Percentiles rank a stretch among this genome's conserved stretches.
Evolutionary conservation across 129 eudicot genomes (phyloP).

Genomic region (Scalesia atractyloides): DNA sequence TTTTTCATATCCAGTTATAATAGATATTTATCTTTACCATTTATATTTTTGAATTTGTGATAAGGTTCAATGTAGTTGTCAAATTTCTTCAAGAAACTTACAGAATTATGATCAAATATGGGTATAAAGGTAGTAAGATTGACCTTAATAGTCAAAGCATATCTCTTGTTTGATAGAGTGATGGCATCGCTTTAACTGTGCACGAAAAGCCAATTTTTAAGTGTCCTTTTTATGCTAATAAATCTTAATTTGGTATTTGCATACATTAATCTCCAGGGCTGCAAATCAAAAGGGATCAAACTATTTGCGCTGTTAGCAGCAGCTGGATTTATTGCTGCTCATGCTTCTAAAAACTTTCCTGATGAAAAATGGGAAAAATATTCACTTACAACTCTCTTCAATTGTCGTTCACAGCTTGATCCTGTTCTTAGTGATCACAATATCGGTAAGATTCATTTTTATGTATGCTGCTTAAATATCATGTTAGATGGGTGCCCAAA

Average conservation of each 20-base stretch:
- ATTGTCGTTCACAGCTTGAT: conserved; percentile 80
- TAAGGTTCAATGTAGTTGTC: neutral
- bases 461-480: conserved; percentile 8
- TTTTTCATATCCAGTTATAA: neutral
- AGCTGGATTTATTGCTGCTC: conserved; percentile 77
- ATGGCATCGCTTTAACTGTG: neutral
- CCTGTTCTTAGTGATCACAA: conserved; percentile 63
- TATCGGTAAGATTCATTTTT: conserved; percentile 48
- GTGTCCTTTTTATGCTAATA: neutral
- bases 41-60: neutral
- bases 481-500: neutral
- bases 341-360: conserved; percentile 52
- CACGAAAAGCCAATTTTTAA: neutral
- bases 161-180: neutral
- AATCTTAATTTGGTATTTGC: neutral
- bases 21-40: neutral
- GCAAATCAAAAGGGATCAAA: conserved; percentile 60
- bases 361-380: conserved; percentile 82
- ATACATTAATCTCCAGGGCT: conserved; percentile 47
- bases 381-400: conserved; percentile 69
- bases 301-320: conserved; percentile 60
- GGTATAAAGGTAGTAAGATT: neutral
- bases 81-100: no score
- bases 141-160: conserved; percentile 4
- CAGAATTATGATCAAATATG: neutral